These are phyloP conservation scores for Daedaleopsis nitida DNA, from an alignment of 768 basidiomycete genomes.

Conservation along the genomic window DNA sequence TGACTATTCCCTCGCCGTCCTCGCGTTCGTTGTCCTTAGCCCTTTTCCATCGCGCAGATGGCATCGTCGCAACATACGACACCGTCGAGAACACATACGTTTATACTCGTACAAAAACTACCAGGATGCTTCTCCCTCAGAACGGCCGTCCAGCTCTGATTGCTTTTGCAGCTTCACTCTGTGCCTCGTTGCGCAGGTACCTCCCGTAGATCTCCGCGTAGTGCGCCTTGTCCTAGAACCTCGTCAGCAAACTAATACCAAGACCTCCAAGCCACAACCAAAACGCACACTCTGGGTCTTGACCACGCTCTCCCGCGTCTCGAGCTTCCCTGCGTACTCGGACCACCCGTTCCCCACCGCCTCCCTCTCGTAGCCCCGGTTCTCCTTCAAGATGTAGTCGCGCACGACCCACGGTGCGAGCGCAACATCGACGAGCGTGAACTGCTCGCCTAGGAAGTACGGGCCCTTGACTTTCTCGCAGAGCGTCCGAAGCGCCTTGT, in stretches of 20 bases:
- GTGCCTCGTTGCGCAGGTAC: constrained; percentile 54
- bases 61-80: not conserved
- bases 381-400: constrained; percentile 50
- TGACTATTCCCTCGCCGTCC: no score
- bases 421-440: constrained; percentile 54
- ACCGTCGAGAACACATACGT: not conserved
- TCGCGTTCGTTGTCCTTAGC: no score
- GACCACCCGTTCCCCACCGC: constrained; percentile 48
- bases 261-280: not conserved
- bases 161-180: constrained; percentile 33
- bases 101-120: not conserved
- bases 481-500: constrained; percentile 39
- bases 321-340: constrained; percentile 44
- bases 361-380: constrained; percentile 48
- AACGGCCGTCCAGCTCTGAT: constrained; percentile 25
- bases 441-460: constrained; percentile 58
- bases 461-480: constrained; percentile 45
- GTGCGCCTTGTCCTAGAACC: constrained; percentile 40
- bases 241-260: not conserved
- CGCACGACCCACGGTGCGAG: constrained; percentile 58
- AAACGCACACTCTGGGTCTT: constrained; percentile 40
- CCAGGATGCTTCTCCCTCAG: not conserved
- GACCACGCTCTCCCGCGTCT: constrained; percentile 46
- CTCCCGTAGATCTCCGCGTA: constrained; percentile 51
- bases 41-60: no score